A percentile compares a stretch with the other conserved stretches of the same genome.
Evolutionary conservation across 371 early-diverging fungal species (phyloP).

Genomic region (Caulochytrium protostelioides): DNA sequence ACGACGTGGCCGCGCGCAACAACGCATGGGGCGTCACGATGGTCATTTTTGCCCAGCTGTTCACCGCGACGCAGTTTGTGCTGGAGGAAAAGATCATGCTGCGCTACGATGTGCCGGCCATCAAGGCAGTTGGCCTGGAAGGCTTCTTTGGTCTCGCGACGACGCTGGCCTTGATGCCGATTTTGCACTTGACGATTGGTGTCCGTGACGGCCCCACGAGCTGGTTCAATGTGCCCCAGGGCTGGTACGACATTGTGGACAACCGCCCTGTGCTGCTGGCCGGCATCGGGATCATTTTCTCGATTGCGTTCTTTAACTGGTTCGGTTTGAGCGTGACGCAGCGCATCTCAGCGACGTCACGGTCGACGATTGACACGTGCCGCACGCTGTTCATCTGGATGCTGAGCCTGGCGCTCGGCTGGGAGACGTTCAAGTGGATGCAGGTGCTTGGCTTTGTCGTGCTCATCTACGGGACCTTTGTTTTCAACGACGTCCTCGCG

Average conservation of each 20-base stretch:
- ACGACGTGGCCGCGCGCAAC: conserved; percentile 5
- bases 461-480: conserved; percentile 71
- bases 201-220: conserved; percentile 30
- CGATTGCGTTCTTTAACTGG: conserved; percentile 83
- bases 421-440: conserved; percentile 76
- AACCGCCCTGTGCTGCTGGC: conserved; percentile 44
- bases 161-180: conserved; percentile 42
- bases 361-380: conserved; percentile 87
- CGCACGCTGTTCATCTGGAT: conserved; percentile 85
- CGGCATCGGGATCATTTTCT: conserved; percentile 55
- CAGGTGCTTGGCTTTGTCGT: conserved; percentile 71
- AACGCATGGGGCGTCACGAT: conserved; percentile 49
- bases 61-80: conserved; percentile 82
- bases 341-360: conserved; percentile 58
- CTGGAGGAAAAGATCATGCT: conserved; percentile 77
- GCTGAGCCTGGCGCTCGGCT: conserved; percentile 62
- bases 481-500: conserved; percentile 65
- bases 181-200: conserved; percentile 49
- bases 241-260: conserved; percentile 47
- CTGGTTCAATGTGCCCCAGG: conserved; percentile 54
- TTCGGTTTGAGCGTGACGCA: conserved; percentile 80
- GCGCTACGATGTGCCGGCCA: conserved; percentile 50
- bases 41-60: conserved; percentile 70
- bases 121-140: conserved; percentile 80
- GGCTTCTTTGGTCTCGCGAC: conserved; percentile 71